A percentile compares a stretch with the other conserved stretches of the same genome.
phyloP scores from a whole-genome alignment of 2,329 filamentous ascomycete species.

The Ceratocystis harringtonii region DNA sequence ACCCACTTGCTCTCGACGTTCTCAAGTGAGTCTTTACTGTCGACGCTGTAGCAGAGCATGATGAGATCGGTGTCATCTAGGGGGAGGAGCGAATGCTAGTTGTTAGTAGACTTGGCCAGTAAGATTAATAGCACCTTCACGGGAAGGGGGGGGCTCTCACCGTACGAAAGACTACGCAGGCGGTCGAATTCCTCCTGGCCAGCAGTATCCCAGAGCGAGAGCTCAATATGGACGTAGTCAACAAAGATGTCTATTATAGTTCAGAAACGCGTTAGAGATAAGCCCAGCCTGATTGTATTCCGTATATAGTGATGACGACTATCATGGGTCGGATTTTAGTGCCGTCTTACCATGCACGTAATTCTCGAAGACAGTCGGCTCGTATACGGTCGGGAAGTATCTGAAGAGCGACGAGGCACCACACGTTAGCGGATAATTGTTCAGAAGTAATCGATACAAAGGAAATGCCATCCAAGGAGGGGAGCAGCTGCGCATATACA shows the following conservation, averaged over 20 bases:
- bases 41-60: conserved; percentile 97
- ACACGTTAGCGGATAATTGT: not conserved
- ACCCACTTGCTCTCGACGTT: conserved; percentile 99
- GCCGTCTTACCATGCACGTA: conserved; percentile 73
- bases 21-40: conserved; percentile 89
- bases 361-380: conserved; percentile 97
- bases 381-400: conserved; percentile 96
- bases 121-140: not conserved
- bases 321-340: not conserved
- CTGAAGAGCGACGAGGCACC: conserved; percentile 29
- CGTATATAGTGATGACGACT: not conserved
- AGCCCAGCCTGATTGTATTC: not conserved
- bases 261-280: not conserved
- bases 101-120: not conserved
- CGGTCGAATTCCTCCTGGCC: conserved; percentile 99
- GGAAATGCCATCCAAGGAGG: too few relatives aligned
- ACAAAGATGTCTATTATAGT: conserved; percentile 73
- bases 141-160: conserved; percentile 27
- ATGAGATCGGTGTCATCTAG: conserved; percentile 82
- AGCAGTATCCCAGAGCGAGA: conserved; percentile 95
- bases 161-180: conserved; percentile 86
- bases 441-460: not conserved
- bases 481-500: conserved; percentile 21
- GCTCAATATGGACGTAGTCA: conserved; percentile 89
- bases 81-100: not conserved